These are phyloP conservation scores for Oryza longistaminata DNA, from an alignment of 176 grass and related monocot genomes.

Conservation along the genomic window DNA sequence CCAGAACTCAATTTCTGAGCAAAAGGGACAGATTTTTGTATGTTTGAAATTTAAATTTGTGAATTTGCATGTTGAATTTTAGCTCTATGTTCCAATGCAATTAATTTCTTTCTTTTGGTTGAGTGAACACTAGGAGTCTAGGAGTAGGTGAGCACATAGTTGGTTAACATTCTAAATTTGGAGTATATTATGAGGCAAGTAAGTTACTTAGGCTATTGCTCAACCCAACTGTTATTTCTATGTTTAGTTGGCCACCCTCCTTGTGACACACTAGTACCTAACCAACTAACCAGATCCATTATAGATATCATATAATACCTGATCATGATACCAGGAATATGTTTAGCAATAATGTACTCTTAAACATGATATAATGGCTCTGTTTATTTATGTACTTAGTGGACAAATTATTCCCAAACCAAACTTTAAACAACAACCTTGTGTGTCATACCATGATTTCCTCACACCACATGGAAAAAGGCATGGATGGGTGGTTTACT, in stretches of 20 bases:
- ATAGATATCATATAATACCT: conserved; percentile 34
- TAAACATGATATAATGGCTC: conserved; percentile 24
- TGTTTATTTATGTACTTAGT: conserved; percentile 5
- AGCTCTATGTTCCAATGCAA: too few relatives aligned
- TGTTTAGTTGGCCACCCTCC: conserved; percentile 37
- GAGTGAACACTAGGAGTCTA: conserved; percentile 2
- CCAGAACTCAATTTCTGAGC: neutral
- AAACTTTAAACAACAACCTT: conserved; percentile 18
- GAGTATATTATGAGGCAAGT: neutral
- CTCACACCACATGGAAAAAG: conserved; percentile 34
- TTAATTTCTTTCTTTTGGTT: neutral
- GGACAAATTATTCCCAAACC: conserved; percentile 14
- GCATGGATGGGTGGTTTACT: neutral
- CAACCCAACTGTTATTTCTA: conserved; percentile 23
- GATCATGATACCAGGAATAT: conserved; percentile 19
- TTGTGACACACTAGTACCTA: conserved; percentile 39
- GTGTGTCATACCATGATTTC: conserved; percentile 24
- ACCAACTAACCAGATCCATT: conserved; percentile 32
- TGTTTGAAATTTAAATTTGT: neutral
- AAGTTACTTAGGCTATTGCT: conserved; percentile 22
- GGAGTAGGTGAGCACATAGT: neutral
- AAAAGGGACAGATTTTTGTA: neutral
- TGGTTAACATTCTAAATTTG: neutral
- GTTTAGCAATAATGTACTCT: conserved; percentile 12
- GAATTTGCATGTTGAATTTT: neutral